These are phyloP conservation scores for Clausena lansium DNA, from an alignment of 345 rosid species.

Conservation along the genomic window DNA sequence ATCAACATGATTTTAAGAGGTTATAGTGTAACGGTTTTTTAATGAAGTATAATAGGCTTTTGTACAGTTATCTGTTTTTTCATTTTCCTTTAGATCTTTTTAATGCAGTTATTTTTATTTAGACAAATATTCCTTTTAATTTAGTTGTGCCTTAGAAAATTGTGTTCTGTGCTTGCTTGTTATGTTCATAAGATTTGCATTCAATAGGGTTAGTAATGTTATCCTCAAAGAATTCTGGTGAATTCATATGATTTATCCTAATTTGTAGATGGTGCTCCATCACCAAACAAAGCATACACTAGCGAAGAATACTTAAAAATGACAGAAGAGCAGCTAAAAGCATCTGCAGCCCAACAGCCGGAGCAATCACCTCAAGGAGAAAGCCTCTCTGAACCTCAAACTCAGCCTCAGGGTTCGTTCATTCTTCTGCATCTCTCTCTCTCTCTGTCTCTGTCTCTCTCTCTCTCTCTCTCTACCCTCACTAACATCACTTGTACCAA, in stretches of 20 bases:
- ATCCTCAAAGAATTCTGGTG: not conserved
- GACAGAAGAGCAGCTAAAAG: constrained; percentile 83
- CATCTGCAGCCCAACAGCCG: constrained; percentile 39
- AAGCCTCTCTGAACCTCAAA: constrained; percentile 36
- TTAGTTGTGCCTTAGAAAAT: not conserved
- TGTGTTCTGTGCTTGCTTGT: not conserved
- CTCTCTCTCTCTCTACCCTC: not conserved
- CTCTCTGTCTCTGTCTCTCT: not conserved
- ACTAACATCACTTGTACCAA: not conserved
- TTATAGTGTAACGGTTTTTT: not conserved
- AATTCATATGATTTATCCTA: constrained; percentile 8
- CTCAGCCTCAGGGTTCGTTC: constrained; percentile 36
- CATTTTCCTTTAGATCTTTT: too few relatives aligned
- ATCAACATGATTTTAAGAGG: not conserved
- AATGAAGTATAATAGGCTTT: not conserved
- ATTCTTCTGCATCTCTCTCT: not conserved
- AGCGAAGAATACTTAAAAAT: constrained; percentile 74
- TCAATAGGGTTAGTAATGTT: not conserved
- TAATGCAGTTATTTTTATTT: not conserved
- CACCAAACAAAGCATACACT: constrained; percentile 55
- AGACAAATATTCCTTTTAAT: not conserved
- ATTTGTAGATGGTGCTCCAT: constrained; percentile 54
- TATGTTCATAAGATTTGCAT: not conserved
- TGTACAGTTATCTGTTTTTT: too few relatives aligned
- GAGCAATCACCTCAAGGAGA: constrained; percentile 28